Percentiles rank a stretch among this genome's conserved stretches.
phyloP scores from a whole-genome alignment of 805 yeast genomes.

The Hyphopichia homilentoma region DNA sequence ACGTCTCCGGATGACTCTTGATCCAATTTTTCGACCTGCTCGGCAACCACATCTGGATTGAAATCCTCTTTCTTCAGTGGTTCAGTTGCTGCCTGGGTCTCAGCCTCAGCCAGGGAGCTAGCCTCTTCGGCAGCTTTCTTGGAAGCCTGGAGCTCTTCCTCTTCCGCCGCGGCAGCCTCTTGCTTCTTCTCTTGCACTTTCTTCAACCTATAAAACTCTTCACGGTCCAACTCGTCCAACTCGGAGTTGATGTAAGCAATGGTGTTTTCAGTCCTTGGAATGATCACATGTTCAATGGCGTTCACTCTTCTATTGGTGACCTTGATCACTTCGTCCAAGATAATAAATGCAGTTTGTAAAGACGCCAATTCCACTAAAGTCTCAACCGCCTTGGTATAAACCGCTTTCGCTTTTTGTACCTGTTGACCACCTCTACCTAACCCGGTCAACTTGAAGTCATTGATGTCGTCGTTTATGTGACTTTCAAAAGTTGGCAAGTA shows the following conservation, averaged over 20 bases:
- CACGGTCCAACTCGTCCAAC: slow-evolving; percentile 96
- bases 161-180: slow-evolving; percentile 65
- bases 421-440: slow-evolving; percentile 98
- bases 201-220: slow-evolving; percentile 93
- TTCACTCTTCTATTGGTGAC: slow-evolving; percentile 98
- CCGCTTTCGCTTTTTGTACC: slow-evolving; percentile 88
- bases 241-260: slow-evolving; percentile 89
- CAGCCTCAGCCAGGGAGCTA: no score
- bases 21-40: slow-evolving; percentile 25
- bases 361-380: slow-evolving; percentile 94
- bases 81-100: background rate
- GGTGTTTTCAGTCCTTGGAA: slow-evolving; percentile 96
- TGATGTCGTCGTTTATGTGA: slow-evolving; percentile 75
- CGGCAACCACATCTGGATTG: slow-evolving; percentile 24
- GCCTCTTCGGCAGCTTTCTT: slow-evolving; percentile 3
- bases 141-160: slow-evolving; percentile 38
- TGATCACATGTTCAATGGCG: slow-evolving; percentile 97
- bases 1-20: slow-evolving; percentile 24
- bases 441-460: slow-evolving; percentile 95
- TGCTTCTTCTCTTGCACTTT: slow-evolving; percentile 95
- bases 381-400: slow-evolving; percentile 95
- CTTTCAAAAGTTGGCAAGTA: slow-evolving; percentile 90
- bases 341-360: slow-evolving; percentile 93
- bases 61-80: slow-evolving; percentile 1
- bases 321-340: slow-evolving; percentile 94